These are phyloP conservation scores for Volutella citrinella DNA, from an alignment of 2,329 filamentous ascomycete genomes.

Conservation along the genomic window DNA sequence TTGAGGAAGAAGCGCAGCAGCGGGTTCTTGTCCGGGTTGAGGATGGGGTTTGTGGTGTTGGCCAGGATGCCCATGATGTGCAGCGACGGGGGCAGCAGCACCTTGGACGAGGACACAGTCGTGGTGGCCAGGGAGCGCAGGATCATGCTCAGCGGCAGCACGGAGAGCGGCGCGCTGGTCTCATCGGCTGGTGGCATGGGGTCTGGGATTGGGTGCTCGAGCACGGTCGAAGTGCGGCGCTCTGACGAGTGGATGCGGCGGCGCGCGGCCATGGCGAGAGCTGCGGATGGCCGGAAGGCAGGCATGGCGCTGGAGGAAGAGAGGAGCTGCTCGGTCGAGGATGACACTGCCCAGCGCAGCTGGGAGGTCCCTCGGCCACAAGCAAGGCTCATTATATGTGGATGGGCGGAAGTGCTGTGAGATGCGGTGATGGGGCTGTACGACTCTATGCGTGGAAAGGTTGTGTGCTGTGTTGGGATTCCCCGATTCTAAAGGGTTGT, in stretches of 20 bases:
- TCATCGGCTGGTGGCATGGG: conserved; percentile 25
- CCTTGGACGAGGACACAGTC: conserved; percentile 65
- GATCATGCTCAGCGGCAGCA: conserved; percentile 64
- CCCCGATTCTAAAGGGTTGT: too few species aligned
- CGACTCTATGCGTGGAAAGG: conserved; percentile 2
- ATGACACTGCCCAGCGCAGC: conserved; percentile 21
- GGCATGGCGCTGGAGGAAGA: conserved; percentile 16
- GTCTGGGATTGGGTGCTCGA: conserved; percentile 30
- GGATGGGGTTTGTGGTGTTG: conserved; percentile 60
- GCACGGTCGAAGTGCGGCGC: conserved; percentile 33
- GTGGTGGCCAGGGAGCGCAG: conserved; percentile 68
- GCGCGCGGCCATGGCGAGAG: conserved; percentile 12
- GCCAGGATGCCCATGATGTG: conserved; percentile 67
- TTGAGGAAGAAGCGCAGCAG: conserved; percentile 69
- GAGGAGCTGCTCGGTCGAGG: conserved; percentile 14
- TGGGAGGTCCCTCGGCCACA: conserved; percentile 24
- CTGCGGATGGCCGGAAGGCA: not conserved
- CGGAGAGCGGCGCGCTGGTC: conserved; percentile 51
- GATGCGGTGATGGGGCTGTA: too few species aligned
- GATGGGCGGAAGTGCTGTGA: too few species aligned
- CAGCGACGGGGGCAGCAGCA: conserved; percentile 69
- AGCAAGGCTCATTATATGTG: conserved; percentile 22
- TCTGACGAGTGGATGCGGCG: conserved; percentile 37
- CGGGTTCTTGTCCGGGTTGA: conserved; percentile 74
- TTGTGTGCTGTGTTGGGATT: conserved; percentile 7